phyloP scores from a whole-genome alignment of 495 filamentous ascomycete species.

The Podospora comata region DNA sequence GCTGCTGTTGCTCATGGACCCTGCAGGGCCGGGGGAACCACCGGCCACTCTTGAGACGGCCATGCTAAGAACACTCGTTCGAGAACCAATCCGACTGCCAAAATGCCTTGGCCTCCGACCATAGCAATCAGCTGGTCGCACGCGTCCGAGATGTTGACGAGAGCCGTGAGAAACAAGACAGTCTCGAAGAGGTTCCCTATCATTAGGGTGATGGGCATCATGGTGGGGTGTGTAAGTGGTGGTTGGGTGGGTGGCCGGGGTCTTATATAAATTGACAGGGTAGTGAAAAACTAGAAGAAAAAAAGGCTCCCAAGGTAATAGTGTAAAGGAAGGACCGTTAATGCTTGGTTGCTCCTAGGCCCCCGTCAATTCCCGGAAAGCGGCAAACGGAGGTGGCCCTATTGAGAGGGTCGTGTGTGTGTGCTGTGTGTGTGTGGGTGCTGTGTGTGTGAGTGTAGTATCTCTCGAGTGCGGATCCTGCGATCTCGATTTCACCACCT shows the following conservation, averaged over 20 bases:
- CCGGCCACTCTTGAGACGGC: not conserved
- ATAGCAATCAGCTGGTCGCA: slow-evolving; percentile 14
- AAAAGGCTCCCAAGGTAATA: not conserved
- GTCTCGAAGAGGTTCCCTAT: slow-evolving; percentile 21
- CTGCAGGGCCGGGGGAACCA: not conserved
- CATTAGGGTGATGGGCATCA: slow-evolving; percentile 11
- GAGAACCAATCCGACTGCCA: slow-evolving; percentile 15
- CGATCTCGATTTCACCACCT: not conserved
- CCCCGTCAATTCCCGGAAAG: not conserved
- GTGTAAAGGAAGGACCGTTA: not conserved
- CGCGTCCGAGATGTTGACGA: slow-evolving; percentile 20
- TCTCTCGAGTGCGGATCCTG: not conserved
- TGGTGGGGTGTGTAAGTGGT: slow-evolving; percentile 1
- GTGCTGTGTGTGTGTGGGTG: not conserved
- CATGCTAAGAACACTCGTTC: slow-evolving; percentile 19
- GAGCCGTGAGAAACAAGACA: slow-evolving; percentile 20
- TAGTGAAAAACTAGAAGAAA: not conserved
- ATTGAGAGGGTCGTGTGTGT: not conserved
- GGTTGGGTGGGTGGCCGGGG: not conserved
- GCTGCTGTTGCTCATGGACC: not conserved
- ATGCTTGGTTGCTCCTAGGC: not conserved
- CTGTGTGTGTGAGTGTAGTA: not conserved
- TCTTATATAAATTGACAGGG: not conserved
- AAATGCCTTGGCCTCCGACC: slow-evolving; percentile 12
- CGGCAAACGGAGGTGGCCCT: not conserved